A percentile compares a stretch with the other conserved stretches of the same genome.
Conservation (phyloP, 1,284 basidiomycete genomes). For the Malassezia arunalokei region DNA sequence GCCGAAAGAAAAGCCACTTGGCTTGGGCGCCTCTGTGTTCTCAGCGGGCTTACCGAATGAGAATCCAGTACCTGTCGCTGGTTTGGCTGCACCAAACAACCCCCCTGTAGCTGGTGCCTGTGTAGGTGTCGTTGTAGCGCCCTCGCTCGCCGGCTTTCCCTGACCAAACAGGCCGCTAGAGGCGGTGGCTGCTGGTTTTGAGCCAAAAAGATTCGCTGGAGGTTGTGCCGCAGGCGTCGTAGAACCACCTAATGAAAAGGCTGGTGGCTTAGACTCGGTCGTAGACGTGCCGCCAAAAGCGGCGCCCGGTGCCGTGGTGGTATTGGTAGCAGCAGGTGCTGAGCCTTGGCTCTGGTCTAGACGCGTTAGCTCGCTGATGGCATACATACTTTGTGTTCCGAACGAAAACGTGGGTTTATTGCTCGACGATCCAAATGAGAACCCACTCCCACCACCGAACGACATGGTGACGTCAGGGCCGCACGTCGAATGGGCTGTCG, state of each 20-base stretch:
- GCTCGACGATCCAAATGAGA: slow-evolving; percentile 8
- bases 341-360: background rate
- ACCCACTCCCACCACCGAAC: slow-evolving; percentile 3
- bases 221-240: slow-evolving; percentile 15
- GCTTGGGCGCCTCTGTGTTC: background rate
- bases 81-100: slow-evolving; percentile 7
- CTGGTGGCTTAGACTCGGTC: background rate
- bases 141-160: background rate
- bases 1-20: slow-evolving; percentile 28
- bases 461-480: background rate
- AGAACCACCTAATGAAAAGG: slow-evolving; percentile 2
- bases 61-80: slow-evolving; percentile 5
- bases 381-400: slow-evolving; percentile 3
- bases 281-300: background rate
- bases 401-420: slow-evolving; percentile 2
- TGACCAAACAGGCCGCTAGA: slow-evolving; percentile 8
- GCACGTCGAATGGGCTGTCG: no score
- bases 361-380: background rate
- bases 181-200: slow-evolving; percentile 4
- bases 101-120: background rate
- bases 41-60: background rate
- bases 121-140: background rate
- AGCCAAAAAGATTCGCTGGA: slow-evolving; percentile 12
- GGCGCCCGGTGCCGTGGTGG: background rate
- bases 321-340: background rate